Evolutionary conservation across 2,329 filamentous ascomycete genomes (phyloP).

Genomic region (Fusarium heterosporum): DNA sequence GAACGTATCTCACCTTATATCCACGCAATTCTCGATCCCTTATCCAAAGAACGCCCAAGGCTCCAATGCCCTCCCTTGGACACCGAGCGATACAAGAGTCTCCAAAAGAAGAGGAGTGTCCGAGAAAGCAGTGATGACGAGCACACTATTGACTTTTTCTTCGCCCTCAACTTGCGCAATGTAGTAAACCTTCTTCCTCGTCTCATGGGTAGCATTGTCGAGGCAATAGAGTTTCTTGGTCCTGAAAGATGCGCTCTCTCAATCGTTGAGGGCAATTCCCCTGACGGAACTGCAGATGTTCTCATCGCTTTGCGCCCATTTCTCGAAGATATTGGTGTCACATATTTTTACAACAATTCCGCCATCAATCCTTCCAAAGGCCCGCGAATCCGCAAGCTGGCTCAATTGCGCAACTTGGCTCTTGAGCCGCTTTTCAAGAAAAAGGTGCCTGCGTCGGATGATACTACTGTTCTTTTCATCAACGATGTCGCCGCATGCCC

Average conservation of each 20-base stretch:
- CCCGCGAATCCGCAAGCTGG: constrained; percentile 61
- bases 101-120: constrained; percentile 17
- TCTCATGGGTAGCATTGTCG: constrained; percentile 64
- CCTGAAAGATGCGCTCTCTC: constrained; percentile 64
- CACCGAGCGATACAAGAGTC: constrained; percentile 41
- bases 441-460: constrained; percentile 42
- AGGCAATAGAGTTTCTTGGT: constrained; percentile 63
- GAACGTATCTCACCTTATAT: constrained; percentile 45
- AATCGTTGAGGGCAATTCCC: constrained; percentile 66
- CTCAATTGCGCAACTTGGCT: constrained; percentile 64
- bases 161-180: constrained; percentile 66
- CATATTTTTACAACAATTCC: constrained; percentile 58
- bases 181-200: constrained; percentile 60
- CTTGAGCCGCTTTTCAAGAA: constrained; percentile 58
- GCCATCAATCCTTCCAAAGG: constrained; percentile 57
- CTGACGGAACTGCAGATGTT: constrained; percentile 66
- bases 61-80: constrained; percentile 47
- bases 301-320: constrained; percentile 56
- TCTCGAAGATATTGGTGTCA: constrained; percentile 54
- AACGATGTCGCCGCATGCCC: constrained; percentile 65
- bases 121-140: background rate
- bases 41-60: constrained; percentile 41
- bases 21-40: constrained; percentile 48
- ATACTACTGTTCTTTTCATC: constrained; percentile 63
- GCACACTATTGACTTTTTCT: constrained; percentile 56